phyloP scores from a whole-genome alignment of 2,329 filamentous ascomycete genomes.

The Exophiala sp. region DNA sequence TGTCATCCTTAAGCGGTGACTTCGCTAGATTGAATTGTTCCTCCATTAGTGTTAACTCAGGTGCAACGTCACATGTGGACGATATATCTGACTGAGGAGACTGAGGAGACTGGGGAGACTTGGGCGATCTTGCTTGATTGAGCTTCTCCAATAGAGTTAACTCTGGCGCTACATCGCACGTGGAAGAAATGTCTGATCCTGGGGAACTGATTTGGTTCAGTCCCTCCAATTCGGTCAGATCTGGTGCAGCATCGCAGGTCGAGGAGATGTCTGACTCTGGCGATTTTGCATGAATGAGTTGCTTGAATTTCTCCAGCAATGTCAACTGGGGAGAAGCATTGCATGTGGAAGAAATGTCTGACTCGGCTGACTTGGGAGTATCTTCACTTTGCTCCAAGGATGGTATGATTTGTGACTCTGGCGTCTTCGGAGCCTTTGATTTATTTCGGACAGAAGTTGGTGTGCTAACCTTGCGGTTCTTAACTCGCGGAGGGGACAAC shows the following conservation, averaged over 20 bases:
- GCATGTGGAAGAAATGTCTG: slow-evolving; percentile 15
- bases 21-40: too few relatives aligned
- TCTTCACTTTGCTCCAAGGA: not conserved
- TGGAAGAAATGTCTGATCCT: slow-evolving; percentile 12
- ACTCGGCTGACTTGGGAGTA: slow-evolving; percentile 6
- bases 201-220: not conserved
- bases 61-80: too few relatives aligned
- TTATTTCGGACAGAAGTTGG: slow-evolving; percentile 7
- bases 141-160: not conserved
- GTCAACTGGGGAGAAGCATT: slow-evolving; percentile 7
- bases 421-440: slow-evolving; percentile 6
- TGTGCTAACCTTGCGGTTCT: slow-evolving; percentile 12
- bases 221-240: slow-evolving; percentile 1
- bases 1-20: slow-evolving; percentile 11
- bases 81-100: too few relatives aligned
- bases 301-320: not conserved
- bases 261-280: slow-evolving; percentile 11
- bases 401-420: slow-evolving; percentile 9
- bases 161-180: slow-evolving; percentile 9
- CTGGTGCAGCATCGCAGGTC: slow-evolving; percentile 10
- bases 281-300: slow-evolving; percentile 4
- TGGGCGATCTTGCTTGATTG: slow-evolving; percentile 1
- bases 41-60: not conserved
- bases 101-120: too few relatives aligned
- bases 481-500: slow-evolving; percentile 18